A percentile compares a stretch with the other conserved stretches of the same genome.
phyloP scores from a whole-genome alignment of 1,284 basidiomycete genomes.

The Rhodotorula sp. region DNA sequence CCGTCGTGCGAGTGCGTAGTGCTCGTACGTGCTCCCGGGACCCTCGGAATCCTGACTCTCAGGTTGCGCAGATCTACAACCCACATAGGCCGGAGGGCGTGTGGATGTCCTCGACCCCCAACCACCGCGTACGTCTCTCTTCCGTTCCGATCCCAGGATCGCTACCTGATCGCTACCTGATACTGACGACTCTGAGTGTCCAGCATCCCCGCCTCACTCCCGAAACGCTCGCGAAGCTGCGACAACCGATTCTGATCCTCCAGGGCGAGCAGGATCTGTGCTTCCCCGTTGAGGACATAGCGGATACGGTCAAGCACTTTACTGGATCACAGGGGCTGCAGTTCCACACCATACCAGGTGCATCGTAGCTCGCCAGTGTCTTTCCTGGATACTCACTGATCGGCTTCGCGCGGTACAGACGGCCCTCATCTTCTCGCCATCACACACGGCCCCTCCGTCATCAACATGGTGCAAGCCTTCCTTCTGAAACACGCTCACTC shows the following conservation, averaged over 20 bases:
- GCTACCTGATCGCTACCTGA: no score
- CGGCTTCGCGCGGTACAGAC: background rate
- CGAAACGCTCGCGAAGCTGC: constrained; percentile 3
- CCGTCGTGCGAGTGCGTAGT: constrained; percentile 6
- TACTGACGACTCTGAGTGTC: background rate
- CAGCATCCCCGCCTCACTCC: constrained; percentile 17
- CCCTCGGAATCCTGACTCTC: no score
- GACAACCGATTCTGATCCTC: constrained; percentile 22
- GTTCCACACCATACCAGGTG: constrained; percentile 10
- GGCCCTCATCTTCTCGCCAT: constrained; percentile 27
- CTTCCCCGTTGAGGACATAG: constrained; percentile 12
- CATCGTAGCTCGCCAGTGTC: background rate
- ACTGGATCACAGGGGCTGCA: constrained; percentile 9
- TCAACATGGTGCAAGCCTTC: constrained; percentile 15
- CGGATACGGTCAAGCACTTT: constrained; percentile 2
- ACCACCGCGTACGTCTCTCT: constrained; percentile 7
- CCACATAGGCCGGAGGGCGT: constrained; percentile 5
- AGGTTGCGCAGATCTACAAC: constrained; percentile 16
- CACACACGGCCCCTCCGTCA: constrained; percentile 13
- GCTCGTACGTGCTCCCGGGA: no score
- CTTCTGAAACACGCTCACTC: background rate
- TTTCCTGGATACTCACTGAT: no score
- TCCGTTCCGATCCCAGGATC: accelerated
- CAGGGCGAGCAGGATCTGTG: constrained; percentile 24
- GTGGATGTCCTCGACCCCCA: constrained; percentile 16